These are phyloP conservation scores for Lathyrus aphaca DNA, from an alignment of 306 rosid species.

Conservation along the genomic window DNA sequence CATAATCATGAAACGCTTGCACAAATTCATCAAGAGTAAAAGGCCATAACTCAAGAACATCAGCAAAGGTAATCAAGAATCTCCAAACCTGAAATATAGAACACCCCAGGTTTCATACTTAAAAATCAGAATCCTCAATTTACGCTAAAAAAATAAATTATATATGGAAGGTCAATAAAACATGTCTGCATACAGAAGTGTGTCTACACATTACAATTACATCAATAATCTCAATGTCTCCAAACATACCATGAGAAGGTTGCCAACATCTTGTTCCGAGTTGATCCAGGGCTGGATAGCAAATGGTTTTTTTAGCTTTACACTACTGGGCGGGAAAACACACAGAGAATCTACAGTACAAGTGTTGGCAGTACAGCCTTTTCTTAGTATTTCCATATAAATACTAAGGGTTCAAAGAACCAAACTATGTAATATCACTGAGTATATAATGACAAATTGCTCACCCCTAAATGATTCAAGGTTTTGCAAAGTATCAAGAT, in stretches of 20 bases:
- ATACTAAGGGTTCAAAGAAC: constrained; percentile 2
- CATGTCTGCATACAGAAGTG: neutral
- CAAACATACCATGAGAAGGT: constrained; percentile 94
- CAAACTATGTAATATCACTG: constrained; percentile 8
- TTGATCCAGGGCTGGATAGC: constrained; percentile 82
- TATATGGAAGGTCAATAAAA: constrained; percentile 1
- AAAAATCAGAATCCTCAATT: constrained; percentile 32
- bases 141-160: neutral
- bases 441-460: constrained; percentile 28
- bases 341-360: constrained; percentile 63
- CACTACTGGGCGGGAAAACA: constrained; percentile 77
- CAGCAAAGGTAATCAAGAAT: constrained; percentile 92
- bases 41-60: constrained; percentile 93
- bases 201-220: constrained; percentile 19
- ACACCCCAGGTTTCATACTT: constrained; percentile 33
- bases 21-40: constrained; percentile 95
- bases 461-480: constrained; percentile 84
- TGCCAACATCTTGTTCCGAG: constrained; percentile 88
- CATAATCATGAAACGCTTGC: constrained; percentile 95
- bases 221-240: constrained; percentile 28
- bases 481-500: constrained; percentile 84
- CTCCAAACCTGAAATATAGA: constrained; percentile 84
- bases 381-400: constrained; percentile 14
- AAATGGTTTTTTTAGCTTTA: constrained; percentile 78
- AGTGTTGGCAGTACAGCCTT: constrained; percentile 36